phyloP scores from a whole-genome alignment of 2,329 filamentous ascomycete species.

The Fusarium ambrosium region DNA sequence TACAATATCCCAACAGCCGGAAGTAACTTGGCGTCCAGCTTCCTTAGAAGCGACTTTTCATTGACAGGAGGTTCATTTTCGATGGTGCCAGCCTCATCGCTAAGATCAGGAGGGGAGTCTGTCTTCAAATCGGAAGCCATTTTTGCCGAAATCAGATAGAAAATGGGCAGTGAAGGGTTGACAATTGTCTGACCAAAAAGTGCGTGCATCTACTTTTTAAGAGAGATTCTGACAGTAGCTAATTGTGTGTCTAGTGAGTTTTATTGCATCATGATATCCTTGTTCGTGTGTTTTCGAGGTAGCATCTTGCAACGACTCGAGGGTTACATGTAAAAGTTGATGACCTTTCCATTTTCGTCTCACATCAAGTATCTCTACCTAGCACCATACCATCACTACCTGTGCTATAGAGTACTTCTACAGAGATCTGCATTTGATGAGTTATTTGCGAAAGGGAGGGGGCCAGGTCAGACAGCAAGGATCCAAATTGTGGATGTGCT shows the following conservation, averaged over 20 bases:
- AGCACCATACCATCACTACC: rapidly evolving
- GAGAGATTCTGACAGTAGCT: not conserved
- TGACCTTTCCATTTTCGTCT: slow-evolving; percentile 6
- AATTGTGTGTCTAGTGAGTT: slow-evolving; percentile 2
- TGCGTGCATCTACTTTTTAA: rapidly evolving
- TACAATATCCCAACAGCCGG: slow-evolving; percentile 69
- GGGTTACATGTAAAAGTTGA: not conserved
- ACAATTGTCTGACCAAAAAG: no score
- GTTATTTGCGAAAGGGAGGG: not conserved
- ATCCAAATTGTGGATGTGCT: not conserved
- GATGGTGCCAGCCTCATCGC: slow-evolving; percentile 30
- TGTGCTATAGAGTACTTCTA: not conserved
- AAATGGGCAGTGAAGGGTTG: not conserved
- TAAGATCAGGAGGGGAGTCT: slow-evolving; percentile 31
- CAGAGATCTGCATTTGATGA: not conserved
- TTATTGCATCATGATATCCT: slow-evolving; percentile 32
- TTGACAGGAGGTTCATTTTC: slow-evolving; percentile 53
- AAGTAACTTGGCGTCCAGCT: slow-evolving; percentile 65
- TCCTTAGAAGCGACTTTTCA: slow-evolving; percentile 70
- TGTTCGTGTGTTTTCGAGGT: slow-evolving; percentile 8
- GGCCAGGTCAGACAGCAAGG: not conserved
- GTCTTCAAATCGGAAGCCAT: slow-evolving; percentile 18
- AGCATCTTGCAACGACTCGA: slow-evolving; percentile 4
- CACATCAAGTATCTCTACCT: not conserved
- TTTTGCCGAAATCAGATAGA: rapidly evolving